Evolutionary conservation across 352 stramenopile species (phyloP).

Genomic region (Elongisporangium prolatum): DNA sequence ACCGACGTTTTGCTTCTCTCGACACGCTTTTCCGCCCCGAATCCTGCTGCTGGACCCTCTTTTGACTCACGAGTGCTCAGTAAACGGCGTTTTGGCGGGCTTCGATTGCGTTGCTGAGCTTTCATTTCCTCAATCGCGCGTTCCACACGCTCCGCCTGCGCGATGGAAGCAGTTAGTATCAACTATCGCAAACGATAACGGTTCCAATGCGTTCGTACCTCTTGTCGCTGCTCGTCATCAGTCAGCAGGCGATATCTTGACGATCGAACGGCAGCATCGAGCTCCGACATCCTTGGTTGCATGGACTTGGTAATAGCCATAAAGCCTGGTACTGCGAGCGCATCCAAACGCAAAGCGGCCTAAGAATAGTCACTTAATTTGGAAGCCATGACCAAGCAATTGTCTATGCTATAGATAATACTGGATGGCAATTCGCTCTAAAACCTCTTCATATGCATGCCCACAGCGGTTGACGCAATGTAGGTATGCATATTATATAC

Average conservation of each 20-base stretch:
- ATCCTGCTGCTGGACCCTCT: too few relatives aligned
- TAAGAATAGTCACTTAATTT: too few relatives aligned
- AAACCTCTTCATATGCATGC: too few relatives aligned
- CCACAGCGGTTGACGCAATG: too few relatives aligned
- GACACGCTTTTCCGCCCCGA: too few relatives aligned
- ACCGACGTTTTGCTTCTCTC: too few relatives aligned
- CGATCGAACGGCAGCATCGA: neutral
- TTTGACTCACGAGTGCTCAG: too few relatives aligned
- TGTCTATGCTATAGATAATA: too few relatives aligned
- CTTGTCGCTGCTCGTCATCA: conserved; percentile 23
- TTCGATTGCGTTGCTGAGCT: conserved; percentile 11
- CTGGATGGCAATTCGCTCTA: too few relatives aligned
- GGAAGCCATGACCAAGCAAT: too few relatives aligned
- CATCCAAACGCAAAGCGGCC: neutral
- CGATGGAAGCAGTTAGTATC: conserved; percentile 1
- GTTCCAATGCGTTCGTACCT: conserved; percentile 13
- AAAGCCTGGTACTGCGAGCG: neutral
- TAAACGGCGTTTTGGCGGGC: neutral
- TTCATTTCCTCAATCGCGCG: conserved; percentile 42
- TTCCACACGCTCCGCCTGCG: conserved; percentile 27
- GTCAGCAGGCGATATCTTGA: conserved; percentile 38
- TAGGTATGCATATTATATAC: too few relatives aligned
- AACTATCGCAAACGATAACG: neutral
- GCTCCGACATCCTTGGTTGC: neutral
- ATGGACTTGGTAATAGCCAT: neutral